Percentiles rank a stretch among this genome's conserved stretches.
Evolutionary conservation across 805 yeast genomes (phyloP).

Genomic region (Candida nonsorbophila): DNA sequence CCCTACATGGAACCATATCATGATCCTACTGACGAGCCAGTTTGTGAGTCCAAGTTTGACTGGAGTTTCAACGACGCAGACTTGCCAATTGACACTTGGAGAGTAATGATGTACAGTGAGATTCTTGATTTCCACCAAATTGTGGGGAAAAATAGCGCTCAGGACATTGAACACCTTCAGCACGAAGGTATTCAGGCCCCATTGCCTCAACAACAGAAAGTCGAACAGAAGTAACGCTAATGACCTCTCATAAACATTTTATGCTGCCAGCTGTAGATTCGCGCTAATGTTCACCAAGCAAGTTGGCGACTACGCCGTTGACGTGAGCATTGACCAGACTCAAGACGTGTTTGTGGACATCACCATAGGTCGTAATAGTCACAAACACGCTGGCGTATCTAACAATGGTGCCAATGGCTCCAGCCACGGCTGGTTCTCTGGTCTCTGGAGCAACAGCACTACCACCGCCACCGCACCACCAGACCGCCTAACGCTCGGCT

Average conservation of each 20-base stretch:
- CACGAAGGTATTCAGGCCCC: slow-evolving; percentile 24
- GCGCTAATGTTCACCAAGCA: slow-evolving; percentile 11
- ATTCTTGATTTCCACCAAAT: slow-evolving; percentile 94
- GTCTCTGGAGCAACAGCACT: slow-evolving; percentile 2
- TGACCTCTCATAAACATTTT: not conserved
- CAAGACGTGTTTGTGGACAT: too few species aligned
- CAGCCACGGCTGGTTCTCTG: slow-evolving; percentile 5
- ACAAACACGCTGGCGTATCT: not conserved
- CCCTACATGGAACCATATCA: slow-evolving; percentile 93
- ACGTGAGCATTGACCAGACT: too few species aligned
- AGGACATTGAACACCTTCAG: slow-evolving; percentile 19
- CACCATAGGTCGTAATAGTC: not conserved
- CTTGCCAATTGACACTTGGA: slow-evolving; percentile 96
- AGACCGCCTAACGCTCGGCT: slow-evolving; percentile 27
- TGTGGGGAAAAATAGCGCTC: slow-evolving; percentile 38
- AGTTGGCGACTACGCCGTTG: slow-evolving; percentile 16
- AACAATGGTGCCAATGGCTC: not conserved
- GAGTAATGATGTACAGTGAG: slow-evolving; percentile 98
- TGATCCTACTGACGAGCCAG: slow-evolving; percentile 96
- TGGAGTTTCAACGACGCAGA: slow-evolving; percentile 99
- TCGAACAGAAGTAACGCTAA: slow-evolving; percentile 3
- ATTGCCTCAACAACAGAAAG: slow-evolving; percentile 8
- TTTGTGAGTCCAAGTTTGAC: slow-evolving; percentile 86
- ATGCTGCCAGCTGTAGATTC: not conserved
- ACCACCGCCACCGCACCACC: not conserved